These are phyloP conservation scores for Fraxinus excelsior DNA, from an alignment of 257 asterid species.

Conservation along the genomic window DNA sequence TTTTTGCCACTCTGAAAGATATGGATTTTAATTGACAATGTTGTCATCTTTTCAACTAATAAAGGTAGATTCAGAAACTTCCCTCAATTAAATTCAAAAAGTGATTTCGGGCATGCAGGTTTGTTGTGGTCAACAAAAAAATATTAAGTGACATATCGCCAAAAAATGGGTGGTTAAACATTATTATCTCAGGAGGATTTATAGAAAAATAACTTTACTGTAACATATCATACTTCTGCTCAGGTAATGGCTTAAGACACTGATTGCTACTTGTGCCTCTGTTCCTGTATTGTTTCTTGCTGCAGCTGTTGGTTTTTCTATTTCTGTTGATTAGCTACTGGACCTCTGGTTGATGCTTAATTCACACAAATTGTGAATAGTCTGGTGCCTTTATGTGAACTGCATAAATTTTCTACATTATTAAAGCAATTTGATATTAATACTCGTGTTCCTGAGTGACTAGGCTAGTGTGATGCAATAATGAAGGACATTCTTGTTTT, in stretches of 20 bases:
- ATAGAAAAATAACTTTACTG: background rate
- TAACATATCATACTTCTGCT: background rate
- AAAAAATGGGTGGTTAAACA: background rate
- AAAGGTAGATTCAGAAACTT: background rate
- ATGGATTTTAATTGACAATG: background rate
- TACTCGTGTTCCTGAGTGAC: too few species aligned
- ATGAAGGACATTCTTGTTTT: background rate
- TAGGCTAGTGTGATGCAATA: too few species aligned
- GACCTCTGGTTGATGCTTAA: constrained; percentile 9
- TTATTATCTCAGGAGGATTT: background rate
- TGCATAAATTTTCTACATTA: too few species aligned
- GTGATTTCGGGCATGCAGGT: background rate
- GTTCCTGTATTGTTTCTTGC: constrained; percentile 4
- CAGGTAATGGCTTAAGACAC: background rate
- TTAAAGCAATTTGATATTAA: too few species aligned
- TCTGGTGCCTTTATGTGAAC: too few species aligned
- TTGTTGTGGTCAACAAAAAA: background rate
- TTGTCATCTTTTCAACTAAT: background rate
- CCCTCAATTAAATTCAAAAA: constrained; percentile 1
- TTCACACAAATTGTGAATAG: constrained; percentile 13
- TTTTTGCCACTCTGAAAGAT: constrained; percentile 10
- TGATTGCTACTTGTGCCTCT: background rate
- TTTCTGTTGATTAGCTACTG: constrained; percentile 13
- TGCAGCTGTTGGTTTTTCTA: background rate
- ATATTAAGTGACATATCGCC: background rate